Evolutionary conservation across 139 green algal species (phyloP), one percentile per base, ranked within the genome.

Genomic region (Chlamydomonas schloesseri): DNA sequence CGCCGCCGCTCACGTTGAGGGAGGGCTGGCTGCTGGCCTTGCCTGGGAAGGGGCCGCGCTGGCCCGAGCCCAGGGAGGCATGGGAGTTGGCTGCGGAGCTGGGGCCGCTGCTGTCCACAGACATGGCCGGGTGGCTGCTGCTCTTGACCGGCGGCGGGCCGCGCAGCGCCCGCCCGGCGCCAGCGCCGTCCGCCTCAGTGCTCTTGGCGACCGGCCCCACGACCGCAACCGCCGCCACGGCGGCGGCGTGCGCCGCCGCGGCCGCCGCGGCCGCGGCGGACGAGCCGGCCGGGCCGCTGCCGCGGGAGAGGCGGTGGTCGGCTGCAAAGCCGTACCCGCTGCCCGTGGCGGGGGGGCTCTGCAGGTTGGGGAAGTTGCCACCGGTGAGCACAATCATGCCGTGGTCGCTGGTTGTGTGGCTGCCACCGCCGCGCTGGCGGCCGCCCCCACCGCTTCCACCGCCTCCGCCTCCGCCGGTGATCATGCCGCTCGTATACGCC

Each of bases 81-180:
- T 36, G 21, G 24, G 5, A 29, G 34, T 37, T 26, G 15, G 20
- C 33, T 11, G 24, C 37, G 33, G 6, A n/a, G 34, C 11, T 57
- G 36, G 68, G 11, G 29, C n/a, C 29, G 68, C n/a, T 31, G 31
- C 68, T n/a, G 36, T 36, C 50, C 13, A 77, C 42, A 0, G 71
- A 77, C 72, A 79, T 79, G 72, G n/a, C 72, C 29, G 72, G 72
- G 46, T 79, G 72, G 72, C 72, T 79, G 72, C 72, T 79, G 47
- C 47, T 47, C 72, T 79, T 79, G 29, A 67, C 62, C 24, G 72
- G 72, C 10, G 62, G 62, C 28, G 72, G 72, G 15, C 47, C 31
- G 26, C 72, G 53, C 62, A 36, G 23, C 26, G 42, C 23, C 29
- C 42, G 42, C 42, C 13, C 72, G 6, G 0, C 29, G 1, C 23